These are phyloP conservation scores for Lactuca sativa DNA, from an alignment of 129 eudicot species.

Conservation along the genomic window DNA sequence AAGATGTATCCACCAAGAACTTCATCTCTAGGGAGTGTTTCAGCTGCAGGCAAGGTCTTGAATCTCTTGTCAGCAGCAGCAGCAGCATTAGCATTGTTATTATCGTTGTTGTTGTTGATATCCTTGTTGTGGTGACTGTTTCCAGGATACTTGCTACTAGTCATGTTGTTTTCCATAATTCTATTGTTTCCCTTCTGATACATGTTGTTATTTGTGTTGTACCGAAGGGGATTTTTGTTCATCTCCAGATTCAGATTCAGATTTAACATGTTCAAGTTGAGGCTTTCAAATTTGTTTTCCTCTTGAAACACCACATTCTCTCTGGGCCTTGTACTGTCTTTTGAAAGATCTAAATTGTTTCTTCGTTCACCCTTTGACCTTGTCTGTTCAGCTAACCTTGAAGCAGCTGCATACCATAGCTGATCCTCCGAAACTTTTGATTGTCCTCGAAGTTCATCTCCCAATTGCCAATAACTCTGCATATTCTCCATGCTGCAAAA, in stretches of 20 bases:
- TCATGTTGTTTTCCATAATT: constrained; percentile 47
- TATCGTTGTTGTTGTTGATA: constrained; percentile 37
- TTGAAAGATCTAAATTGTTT: constrained; percentile 82
- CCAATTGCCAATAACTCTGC: constrained; percentile 90
- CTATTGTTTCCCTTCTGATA: constrained; percentile 61
- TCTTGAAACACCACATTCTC: constrained; percentile 62
- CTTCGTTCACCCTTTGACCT: constrained; percentile 82
- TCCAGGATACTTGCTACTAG: constrained; percentile 52
- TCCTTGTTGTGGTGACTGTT: constrained; percentile 51
- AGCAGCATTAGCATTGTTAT: neutral
- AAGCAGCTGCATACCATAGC: constrained; percentile 85
- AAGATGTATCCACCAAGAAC: constrained; percentile 98
- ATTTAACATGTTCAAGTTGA: constrained; percentile 76
- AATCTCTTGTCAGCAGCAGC: constrained; percentile 78
- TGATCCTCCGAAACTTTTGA: constrained; percentile 82
- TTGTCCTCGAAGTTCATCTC: constrained; percentile 94
- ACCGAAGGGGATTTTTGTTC: constrained; percentile 48
- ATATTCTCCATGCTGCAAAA: constrained; percentile 66
- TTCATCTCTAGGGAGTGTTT: constrained; percentile 92
- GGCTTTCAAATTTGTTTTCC: constrained; percentile 79
- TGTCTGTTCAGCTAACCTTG: constrained; percentile 89
- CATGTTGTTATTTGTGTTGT: constrained; percentile 51
- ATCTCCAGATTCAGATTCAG: constrained; percentile 58
- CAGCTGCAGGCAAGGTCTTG: constrained; percentile 98
- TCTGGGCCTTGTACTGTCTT: constrained; percentile 56